Evolutionary conservation across 2,329 filamentous ascomycete species (phyloP).

Genomic region (Cercospora beticola): DNA sequence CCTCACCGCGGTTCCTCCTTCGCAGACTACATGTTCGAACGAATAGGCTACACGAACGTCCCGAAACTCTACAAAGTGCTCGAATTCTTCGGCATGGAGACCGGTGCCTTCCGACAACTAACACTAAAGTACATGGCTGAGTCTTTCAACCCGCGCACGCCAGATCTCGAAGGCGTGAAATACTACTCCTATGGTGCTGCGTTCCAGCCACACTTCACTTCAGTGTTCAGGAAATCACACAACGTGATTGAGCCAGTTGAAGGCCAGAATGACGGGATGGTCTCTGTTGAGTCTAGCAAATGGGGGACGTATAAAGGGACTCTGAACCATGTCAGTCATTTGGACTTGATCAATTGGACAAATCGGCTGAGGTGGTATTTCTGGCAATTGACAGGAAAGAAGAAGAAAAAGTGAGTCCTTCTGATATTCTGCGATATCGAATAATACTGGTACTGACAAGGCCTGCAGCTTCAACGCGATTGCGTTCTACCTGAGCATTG

Average conservation of each 20-base stretch:
- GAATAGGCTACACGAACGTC: conserved; percentile 54
- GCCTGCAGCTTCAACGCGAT: conserved; percentile 60
- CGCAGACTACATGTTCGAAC: conserved; percentile 61
- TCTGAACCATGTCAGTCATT: conserved; percentile 61
- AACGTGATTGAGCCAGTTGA: conserved; percentile 55
- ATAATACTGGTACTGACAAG: background rate
- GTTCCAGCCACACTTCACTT: conserved; percentile 56
- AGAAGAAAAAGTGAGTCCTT: conserved; percentile 46
- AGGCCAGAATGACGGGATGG: conserved; percentile 62
- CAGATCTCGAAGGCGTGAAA: conserved; percentile 54
- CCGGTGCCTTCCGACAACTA: conserved; percentile 61
- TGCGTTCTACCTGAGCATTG: conserved; percentile 64
- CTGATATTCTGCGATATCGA: background rate
- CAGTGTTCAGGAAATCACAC: conserved; percentile 58
- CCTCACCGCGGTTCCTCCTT: conserved; percentile 62
- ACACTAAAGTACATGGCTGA: conserved; percentile 59
- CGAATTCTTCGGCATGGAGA: conserved; percentile 56
- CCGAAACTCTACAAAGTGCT: conserved; percentile 58
- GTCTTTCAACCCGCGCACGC: conserved; percentile 60
- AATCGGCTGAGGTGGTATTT: conserved; percentile 61
- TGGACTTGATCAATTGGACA: conserved; percentile 67
- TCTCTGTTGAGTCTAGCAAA: conserved; percentile 60
- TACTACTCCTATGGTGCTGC: conserved; percentile 66
- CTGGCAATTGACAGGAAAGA: conserved; percentile 57
- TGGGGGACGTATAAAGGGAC: conserved; percentile 66